Evolutionary conservation across 2,329 filamentous ascomycete genomes (phyloP), one percentile per base, ranked within the genome.

Genomic region (Bimuria novae-zelandiae): DNA sequence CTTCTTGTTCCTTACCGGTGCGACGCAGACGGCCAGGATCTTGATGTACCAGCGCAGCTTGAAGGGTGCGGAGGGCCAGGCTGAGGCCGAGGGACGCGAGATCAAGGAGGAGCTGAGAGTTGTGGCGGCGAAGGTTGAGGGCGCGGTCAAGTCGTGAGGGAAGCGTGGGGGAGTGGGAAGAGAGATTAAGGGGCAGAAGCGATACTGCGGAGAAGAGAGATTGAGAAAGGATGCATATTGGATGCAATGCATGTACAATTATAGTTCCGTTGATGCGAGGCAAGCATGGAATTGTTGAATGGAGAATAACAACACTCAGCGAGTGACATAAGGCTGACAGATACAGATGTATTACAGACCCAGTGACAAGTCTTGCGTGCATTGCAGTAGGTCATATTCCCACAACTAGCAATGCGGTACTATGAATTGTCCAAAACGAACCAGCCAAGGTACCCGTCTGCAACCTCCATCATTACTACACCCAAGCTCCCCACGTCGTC

Each of bases 1-100:
- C 84, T 95, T 97, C 83, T 89, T 99, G 66, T 93, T 89, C 68
- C 79, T 88, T 62, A 92, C 97, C 59, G 94, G 94, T 67, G 79
- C 90, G 54, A 83, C 90, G 61, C 94, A 99, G 81, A 82, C 90
- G 61, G 79, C 79, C 62, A 88, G 94, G 67, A 97, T 97, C 70
- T 75, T 85, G 64, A 51, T 84, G 67, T 88, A 87, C 74, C 81
- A 87, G 65, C 76, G 79, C 61, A 82, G 80, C 55, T 76, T 87
- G 69, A 86, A 90, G 78, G 59, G 56, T 10, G 70, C 69, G 6
- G 74, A 73, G 22, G 67, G 72, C 27, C 68, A 77, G 63, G 75
- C 68, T 11, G 70, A 70, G 63, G 60, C 62, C 22, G 72, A 75
- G 61, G 66, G 64, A 19, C 69, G 69, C 59, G 64, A 67, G 62